Evolutionary conservation across 2,329 filamentous ascomycete genomes (phyloP), one percentile per base, ranked within the genome.

Genomic region (Epicoccum nigrum): DNA sequence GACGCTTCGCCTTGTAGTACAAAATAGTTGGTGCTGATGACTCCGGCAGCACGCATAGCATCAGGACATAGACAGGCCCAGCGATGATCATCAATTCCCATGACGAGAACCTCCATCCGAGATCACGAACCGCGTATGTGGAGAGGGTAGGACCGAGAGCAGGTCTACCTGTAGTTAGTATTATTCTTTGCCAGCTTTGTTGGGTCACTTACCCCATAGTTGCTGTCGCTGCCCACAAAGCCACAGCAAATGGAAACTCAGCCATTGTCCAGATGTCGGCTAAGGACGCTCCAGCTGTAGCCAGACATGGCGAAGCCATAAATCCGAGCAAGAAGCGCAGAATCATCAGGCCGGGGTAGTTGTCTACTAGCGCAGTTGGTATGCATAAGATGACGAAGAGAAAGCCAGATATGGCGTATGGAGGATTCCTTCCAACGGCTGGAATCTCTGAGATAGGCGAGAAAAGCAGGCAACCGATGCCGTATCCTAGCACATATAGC

Each of bases 11-110:
- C n/a, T 90, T 83, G 32, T 78, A 77, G 51, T 64, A 66, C 3
- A 70, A 48, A 6, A 68, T 67, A 81, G 82, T 40, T 0, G 90
- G 89, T 0, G 89, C 86, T 67, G 93, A 95, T 0, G 92, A 96
- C 74, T 96, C 91, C 2, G 90, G 90, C 1, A 96, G 84, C 19
- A 89, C 90, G 72, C 92, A 90, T 17, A 86, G 86, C 72, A 94
- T 90, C 53, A 92, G 68, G 13, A 89, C 52, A 82, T 87, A 93
- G 59, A 88, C 81, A 27, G 86, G 71, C 4, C 81, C 85, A n/a
- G 88, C 78, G 12, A 94, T 70, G 66, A 95, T 93, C 20, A 93
- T 77, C 65, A 92, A 87, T 60, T 95, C 83, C 87, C 89, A 92
- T 76, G 92, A 92, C 0, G 92, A 79, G 87, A 89, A 94, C 54